phyloP scores from a whole-genome alignment of 495 filamentous ascomycete genomes.

The Hypoxylon lienhwacheense region DNA sequence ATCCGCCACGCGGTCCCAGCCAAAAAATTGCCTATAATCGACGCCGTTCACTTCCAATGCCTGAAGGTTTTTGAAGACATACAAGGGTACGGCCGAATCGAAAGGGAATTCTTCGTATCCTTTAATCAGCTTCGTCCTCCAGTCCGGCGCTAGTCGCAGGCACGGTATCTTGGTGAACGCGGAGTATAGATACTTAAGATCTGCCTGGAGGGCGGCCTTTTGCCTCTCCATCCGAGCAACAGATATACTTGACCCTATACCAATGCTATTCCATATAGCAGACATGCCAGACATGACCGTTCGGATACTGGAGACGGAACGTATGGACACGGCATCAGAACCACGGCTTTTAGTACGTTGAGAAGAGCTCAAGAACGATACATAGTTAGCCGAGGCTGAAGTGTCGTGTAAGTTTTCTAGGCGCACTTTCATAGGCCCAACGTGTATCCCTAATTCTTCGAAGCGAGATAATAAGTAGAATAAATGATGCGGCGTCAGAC shows the following conservation, averaged over 20 bases:
- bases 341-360: constrained; percentile 73
- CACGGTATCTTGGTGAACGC: constrained; percentile 98
- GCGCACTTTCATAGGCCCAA: constrained; percentile 94
- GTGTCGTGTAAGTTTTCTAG: constrained; percentile 93
- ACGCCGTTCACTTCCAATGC: constrained; percentile 91
- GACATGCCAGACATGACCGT: constrained; percentile 98
- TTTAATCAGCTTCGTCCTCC: constrained; percentile 80
- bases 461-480: constrained; percentile 95
- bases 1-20: constrained; percentile 92
- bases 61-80: constrained; percentile 94
- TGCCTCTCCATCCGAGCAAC: constrained; percentile 81
- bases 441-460: constrained; percentile 84
- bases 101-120: constrained; percentile 98
- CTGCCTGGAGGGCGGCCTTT: constrained; percentile 78
- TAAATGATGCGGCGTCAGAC: constrained; percentile 94
- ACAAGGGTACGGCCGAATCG: constrained; percentile 92
- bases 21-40: constrained; percentile 94
- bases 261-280: constrained; percentile 84
- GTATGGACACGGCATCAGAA: constrained; percentile 85
- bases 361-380: constrained; percentile 86
- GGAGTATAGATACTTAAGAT: constrained; percentile 94
- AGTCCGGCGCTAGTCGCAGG: constrained; percentile 83
- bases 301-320: constrained; percentile 92
- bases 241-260: constrained; percentile 72
- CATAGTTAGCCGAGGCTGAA: constrained; percentile 84